These are phyloP conservation scores for Canavalia ensiformis DNA, from an alignment of 306 rosid genomes.

Conservation along the genomic window DNA sequence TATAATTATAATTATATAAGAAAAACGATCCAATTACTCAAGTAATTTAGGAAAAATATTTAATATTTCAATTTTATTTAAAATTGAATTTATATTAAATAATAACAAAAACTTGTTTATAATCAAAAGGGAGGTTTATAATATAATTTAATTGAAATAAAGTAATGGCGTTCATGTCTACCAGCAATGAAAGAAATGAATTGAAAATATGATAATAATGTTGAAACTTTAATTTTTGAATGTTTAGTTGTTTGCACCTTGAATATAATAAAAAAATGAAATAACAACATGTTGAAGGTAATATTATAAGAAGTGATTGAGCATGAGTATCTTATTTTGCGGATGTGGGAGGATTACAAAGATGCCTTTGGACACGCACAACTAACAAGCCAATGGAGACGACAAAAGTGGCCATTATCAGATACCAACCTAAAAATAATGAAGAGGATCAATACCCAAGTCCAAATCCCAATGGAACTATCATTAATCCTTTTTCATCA, in stretches of 20 bases:
- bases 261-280: not conserved
- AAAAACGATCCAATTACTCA: too few relatives aligned
- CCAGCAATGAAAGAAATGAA: not conserved
- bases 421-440: slow-evolving; percentile 40
- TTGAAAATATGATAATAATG: not conserved
- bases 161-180: not conserved
- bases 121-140: not conserved
- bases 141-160: not conserved
- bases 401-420: slow-evolving; percentile 54
- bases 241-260: not conserved
- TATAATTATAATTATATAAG: too few relatives aligned
- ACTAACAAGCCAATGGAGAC: slow-evolving; percentile 42
- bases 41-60: not conserved
- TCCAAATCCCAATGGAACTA: slow-evolving; percentile 60
- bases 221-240: not conserved
- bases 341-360: slow-evolving; percentile 48
- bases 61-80: not conserved
- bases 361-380: slow-evolving; percentile 52
- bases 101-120: too few relatives aligned
- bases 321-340: slow-evolving; percentile 46
- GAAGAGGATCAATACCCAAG: slow-evolving; percentile 40
- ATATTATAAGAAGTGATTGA: slow-evolving; percentile 43
- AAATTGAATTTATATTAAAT: too few relatives aligned
- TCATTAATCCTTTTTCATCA: slow-evolving; percentile 43
- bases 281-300: slow-evolving; percentile 16